Percentiles rank a stretch among this genome's conserved stretches.
These are phyloP conservation scores for Talaromyces sp. DNA, from an alignment of 2,329 filamentous ascomycete genomes.

Conservation along the genomic window DNA sequence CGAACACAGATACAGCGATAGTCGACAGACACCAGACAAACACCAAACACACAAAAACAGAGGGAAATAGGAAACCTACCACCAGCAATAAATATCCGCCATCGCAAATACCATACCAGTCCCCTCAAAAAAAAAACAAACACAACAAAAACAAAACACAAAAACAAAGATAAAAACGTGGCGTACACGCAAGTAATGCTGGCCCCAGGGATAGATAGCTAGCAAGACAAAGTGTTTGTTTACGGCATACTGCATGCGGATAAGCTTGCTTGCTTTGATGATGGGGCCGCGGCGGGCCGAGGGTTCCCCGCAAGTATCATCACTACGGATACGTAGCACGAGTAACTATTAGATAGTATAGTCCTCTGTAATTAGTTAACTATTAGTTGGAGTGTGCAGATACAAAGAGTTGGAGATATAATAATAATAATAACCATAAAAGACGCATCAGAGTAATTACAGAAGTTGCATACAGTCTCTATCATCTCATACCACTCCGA, in stretches of 20 bases:
- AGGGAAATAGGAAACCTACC: not conserved
- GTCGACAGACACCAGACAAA: not conserved
- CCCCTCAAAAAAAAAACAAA: not conserved
- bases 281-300: not conserved
- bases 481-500: not conserved
- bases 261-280: not conserved
- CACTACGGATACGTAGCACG: too few relatives aligned
- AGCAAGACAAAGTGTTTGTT: slow-evolving; percentile 1
- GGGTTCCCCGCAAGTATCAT: not conserved
- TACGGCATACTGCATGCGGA: not conserved
- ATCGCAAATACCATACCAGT: not conserved
- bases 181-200: too few relatives aligned
- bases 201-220: too few relatives aligned
- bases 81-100: not conserved
- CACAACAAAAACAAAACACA: not conserved
- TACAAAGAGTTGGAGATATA: too few relatives aligned
- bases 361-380: too few relatives aligned
- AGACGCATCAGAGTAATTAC: too few relatives aligned
- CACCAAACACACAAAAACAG: not conserved
- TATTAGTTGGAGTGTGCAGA: too few relatives aligned
- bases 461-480: too few relatives aligned
- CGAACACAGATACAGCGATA: not conserved
- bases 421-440: too few relatives aligned
- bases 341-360: too few relatives aligned
- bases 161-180: not conserved